Base-by-base conservation (phyloP, 2,329 filamentous ascomycete genomes). In the Lachnellula occidentalis region DNA sequence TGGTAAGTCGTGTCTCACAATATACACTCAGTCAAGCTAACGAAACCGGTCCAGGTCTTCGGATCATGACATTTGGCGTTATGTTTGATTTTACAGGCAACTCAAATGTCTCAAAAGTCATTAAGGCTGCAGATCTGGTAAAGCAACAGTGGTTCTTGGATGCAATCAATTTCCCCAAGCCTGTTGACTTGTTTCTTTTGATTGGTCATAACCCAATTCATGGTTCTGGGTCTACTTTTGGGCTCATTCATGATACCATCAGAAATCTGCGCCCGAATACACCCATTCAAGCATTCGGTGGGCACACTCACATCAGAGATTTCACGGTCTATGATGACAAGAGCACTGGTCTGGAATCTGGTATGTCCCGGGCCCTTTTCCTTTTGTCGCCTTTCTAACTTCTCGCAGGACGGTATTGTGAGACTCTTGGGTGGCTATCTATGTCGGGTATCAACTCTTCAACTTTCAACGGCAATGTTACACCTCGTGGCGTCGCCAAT, bases 361-460 rank as follows among this genome's bases (percentile, higher is more conserved):
- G 92, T 12, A 56, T 45, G 56, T 46, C 45, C 11, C 15, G 6
- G 15, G 6, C 17, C 9, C 8, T 17, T 6, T 24, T 22, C 2
- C 3, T 4, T 21, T 31, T 34, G 5, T 24, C 17, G 12, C 4
- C 5, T 43, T 50, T 21, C 53, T 58, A 42, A 60, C 34, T 6
- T 21, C 8, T 15, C 11, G 2, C 27, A 63, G 61, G 63, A 37
- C 83, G 92, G 0, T 96, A 96, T 70, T 87, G 96, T 75, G 92
- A 96, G 74, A 96, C 92, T 0, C 85, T 96, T 34, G 92, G 92
- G 1, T 96, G 92, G 79, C 83, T 94, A 79, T 95, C 90, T 0
- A 83, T 96, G 50, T 79, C 85, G 56, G 90, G 89, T 11, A 63
- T 66, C 49, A 63, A 67, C 19, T 65, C 64, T 1, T 58, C 58